phyloP scores from a whole-genome alignment of 257 asterid species.

The Verbena officinalis region DNA sequence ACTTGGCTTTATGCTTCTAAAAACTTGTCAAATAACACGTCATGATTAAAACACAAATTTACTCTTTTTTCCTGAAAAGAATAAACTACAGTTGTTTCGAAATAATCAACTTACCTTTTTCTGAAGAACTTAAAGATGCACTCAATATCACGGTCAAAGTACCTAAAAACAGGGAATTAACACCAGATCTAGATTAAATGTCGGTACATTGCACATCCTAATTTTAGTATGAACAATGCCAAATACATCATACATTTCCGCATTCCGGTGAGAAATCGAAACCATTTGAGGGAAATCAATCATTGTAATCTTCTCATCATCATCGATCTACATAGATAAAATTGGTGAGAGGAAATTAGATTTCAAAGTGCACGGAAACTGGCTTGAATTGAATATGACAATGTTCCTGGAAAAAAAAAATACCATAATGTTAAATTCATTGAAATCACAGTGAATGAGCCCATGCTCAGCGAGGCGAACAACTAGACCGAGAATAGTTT shows the following conservation, averaged over 20 bases:
- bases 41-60: not conserved
- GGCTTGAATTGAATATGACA: slow-evolving; percentile 6
- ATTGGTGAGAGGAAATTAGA: slow-evolving; percentile 26
- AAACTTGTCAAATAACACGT: too few relatives aligned
- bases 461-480: slow-evolving; percentile 97
- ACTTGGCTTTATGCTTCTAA: too few relatives aligned
- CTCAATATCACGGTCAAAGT: slow-evolving; percentile 89
- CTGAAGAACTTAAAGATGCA: slow-evolving; percentile 88
- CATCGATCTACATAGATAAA: slow-evolving; percentile 70
- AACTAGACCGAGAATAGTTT: slow-evolving; percentile 74
- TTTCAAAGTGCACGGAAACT: slow-evolving; percentile 14
- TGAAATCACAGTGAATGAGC: slow-evolving; percentile 95
- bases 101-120: slow-evolving; percentile 61
- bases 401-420: slow-evolving; percentile 20
- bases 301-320: slow-evolving; percentile 88
- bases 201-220: not conserved
- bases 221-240: slow-evolving; percentile 14
- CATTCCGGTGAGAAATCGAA: slow-evolving; percentile 90
- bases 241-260: slow-evolving; percentile 61
- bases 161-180: slow-evolving; percentile 53
- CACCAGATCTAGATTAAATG: slow-evolving; percentile 6
- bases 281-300: slow-evolving; percentile 99
- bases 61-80: slow-evolving; percentile 16
- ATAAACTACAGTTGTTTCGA: too few relatives aligned
- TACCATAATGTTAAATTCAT: slow-evolving; percentile 95